Evolutionary conservation across 1,284 basidiomycete genomes (phyloP).

Genomic region (Ceratobasidium sp.): DNA sequence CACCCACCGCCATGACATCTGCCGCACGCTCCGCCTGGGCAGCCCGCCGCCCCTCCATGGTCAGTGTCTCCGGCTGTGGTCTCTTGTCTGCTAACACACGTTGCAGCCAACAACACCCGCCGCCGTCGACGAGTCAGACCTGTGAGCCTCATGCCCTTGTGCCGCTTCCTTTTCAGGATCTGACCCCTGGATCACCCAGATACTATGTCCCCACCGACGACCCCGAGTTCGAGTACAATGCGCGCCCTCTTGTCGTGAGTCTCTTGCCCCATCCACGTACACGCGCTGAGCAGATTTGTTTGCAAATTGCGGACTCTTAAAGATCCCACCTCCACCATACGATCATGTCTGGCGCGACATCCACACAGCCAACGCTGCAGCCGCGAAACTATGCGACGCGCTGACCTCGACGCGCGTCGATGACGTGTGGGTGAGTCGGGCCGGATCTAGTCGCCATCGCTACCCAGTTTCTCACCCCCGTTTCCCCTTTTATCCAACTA

Average conservation of each 20-base stretch:
- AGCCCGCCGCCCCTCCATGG: conserved; percentile 34
- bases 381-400: not conserved
- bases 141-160: conserved; percentile 36
- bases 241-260: conserved; percentile 35
- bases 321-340: conserved; percentile 40
- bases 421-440: conserved; percentile 24
- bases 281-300: conserved; percentile 10
- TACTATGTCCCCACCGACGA: conserved; percentile 18
- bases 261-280: not conserved
- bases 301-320: conserved; percentile 1
- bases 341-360: conserved; percentile 42
- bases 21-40: conserved; percentile 28
- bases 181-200: conserved; percentile 28
- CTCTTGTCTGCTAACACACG: not conserved
- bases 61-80: not conserved
- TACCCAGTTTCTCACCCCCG: conserved; percentile 36
- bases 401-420: conserved; percentile 25
- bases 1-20: conserved; percentile 34
- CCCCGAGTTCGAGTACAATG: conserved; percentile 15
- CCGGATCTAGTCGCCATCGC: conserved; percentile 3
- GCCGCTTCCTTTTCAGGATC: conserved; percentile 31
- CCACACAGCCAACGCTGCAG: conserved; percentile 20
- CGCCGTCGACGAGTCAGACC: conserved; percentile 27
- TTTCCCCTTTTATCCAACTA: conserved; percentile 19
- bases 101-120: conserved; percentile 36